phyloP scores from a whole-genome alignment of 306 rosid species.

The Malus asiatica region DNA sequence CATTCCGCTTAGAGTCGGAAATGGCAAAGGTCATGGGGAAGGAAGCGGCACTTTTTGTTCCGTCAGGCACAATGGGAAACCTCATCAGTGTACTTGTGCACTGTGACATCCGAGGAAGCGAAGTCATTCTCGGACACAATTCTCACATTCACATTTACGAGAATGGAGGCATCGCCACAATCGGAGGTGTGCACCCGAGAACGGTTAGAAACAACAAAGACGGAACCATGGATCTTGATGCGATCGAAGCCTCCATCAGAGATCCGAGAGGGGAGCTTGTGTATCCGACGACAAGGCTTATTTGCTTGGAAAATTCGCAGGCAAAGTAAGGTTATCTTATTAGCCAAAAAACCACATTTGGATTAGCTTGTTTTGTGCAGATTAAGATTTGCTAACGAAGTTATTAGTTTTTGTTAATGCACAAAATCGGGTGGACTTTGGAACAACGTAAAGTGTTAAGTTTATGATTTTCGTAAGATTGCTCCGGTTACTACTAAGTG shows the following conservation, averaged over 20 bases:
- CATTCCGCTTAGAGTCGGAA: constrained; percentile 55
- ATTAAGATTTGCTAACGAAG: neutral
- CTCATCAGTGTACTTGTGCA: constrained; percentile 81
- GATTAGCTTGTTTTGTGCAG: neutral
- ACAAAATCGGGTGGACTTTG: no score
- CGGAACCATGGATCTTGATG: constrained; percentile 79
- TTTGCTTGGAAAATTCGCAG: constrained; percentile 91
- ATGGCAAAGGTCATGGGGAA: constrained; percentile 72
- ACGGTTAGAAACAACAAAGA: constrained; percentile 57
- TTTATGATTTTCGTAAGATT: no score
- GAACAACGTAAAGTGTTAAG: no score
- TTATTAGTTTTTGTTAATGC: neutral
- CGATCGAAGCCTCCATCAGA: constrained; percentile 71
- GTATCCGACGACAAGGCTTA: constrained; percentile 75
- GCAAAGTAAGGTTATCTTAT: constrained; percentile 54
- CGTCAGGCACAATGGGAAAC: constrained; percentile 97
- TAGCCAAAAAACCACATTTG: neutral
- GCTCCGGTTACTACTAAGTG: no score
- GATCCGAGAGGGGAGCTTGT: constrained; percentile 54
- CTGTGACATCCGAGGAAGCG: constrained; percentile 86
- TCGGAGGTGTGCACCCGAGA: constrained; percentile 90
- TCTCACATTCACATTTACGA: constrained; percentile 68
- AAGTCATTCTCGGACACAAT: constrained; percentile 79
- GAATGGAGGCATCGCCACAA: constrained; percentile 88
- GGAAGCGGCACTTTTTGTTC: constrained; percentile 85